Percentiles rank a stretch among this genome's conserved stretches.
Conservation (phyloP, 2,329 filamentous ascomycete species). For the Paecilomyces variotii region DNA sequence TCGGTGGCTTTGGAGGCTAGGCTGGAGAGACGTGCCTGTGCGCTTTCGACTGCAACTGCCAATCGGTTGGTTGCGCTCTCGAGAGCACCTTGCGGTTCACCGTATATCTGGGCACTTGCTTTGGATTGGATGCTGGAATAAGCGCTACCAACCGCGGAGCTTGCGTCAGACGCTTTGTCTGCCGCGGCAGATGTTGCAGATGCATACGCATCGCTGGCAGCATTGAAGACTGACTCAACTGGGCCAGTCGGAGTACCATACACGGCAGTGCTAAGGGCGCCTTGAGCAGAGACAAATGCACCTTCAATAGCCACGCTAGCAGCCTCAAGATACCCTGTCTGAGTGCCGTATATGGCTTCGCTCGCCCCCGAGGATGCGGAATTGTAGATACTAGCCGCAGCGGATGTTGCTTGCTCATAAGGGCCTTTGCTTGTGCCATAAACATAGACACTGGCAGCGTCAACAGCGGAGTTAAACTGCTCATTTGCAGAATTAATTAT, state of each 20-base stretch:
- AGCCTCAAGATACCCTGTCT: no score
- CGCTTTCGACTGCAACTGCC: constrained; percentile 26
- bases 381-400: constrained; percentile 45
- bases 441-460: constrained; percentile 49
- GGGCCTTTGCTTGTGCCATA: constrained; percentile 50
- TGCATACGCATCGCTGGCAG: no score
- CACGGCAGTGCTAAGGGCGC: constrained; percentile 49
- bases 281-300: constrained; percentile 48
- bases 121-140: no score
- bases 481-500: constrained; percentile 50
- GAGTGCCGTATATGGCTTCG: no score
- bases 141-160: no score
- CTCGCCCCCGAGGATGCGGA: constrained; percentile 38
- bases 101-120: no score
- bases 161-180: constrained; percentile 21
- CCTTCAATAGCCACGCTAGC: constrained; percentile 29
- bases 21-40: constrained; percentile 23
- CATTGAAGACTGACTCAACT: no score
- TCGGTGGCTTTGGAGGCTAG: constrained; percentile 24
- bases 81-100: constrained; percentile 11
- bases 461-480: constrained; percentile 51
- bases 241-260: constrained; percentile 34
- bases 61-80: constrained; percentile 25
- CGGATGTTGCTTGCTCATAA: constrained; percentile 47
- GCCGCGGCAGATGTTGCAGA: constrained; percentile 40